Base-by-base conservation (phyloP, 305 asterid genomes). In the Solanum aculeatissimum region DNA sequence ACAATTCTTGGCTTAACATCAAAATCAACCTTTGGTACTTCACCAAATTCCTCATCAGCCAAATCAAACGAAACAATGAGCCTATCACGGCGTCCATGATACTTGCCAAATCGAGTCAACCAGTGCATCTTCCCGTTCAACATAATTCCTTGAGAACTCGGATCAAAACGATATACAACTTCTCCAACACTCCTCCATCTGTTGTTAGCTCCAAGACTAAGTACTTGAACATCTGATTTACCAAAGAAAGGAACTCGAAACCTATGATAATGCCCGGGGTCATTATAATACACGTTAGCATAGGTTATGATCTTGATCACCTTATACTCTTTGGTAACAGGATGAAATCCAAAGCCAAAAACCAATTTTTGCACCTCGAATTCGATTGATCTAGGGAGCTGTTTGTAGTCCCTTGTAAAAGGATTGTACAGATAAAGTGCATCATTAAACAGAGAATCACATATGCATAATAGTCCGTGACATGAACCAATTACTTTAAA, bases 51-150 rank as follows among this genome's bases (percentile, higher is more conserved):
- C 53, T 91, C 92, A 9, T 89, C 84, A 1, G 80, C 77, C n/a
- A 89, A 47, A 84, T 90, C 91, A 65, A 85, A 90, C 0, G 94
- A 89, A 18, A 88, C 79, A 1, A 92, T 89, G 6, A 80, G 32
- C 84, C 88, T 81, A 47, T 65, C 80, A n/a, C 10, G 19, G 11
- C 81, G 40, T 1, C 83, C 79, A 5, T 38, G 18, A 25, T 49
- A 75, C n/a, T 13, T 42, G 3, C 77, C 82, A 9, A 6, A 55
- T 32, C 40, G 66, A n/a, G 89, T 83, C 85, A 89, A 78, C 93
- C 94, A 92, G 40, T 92, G 96, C 49, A 89, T 87, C 88, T 91
- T 86, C 54, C 91, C 92, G 23, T 86, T 89, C 57, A 90, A 84
- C 47, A 84, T 38, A 81, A 88, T 90, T 18, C 87, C 90, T 9